Evolutionary conservation across 352 stramenopile genomes (phyloP).

Genomic region (Phytophthora kernoviae): DNA sequence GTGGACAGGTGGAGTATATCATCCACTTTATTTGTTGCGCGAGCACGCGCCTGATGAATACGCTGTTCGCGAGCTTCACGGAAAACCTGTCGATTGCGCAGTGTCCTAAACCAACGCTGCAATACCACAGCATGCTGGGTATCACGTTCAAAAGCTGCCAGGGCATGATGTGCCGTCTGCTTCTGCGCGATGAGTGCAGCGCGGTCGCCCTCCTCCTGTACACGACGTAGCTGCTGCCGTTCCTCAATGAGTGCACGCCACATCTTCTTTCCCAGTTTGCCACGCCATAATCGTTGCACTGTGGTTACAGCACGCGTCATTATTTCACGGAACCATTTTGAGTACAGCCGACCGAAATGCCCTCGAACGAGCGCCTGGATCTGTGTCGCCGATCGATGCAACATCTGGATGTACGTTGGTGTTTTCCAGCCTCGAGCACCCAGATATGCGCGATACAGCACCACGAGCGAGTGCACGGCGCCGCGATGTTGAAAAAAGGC

Average conservation of each 20-base stretch:
- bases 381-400: conserved; percentile 42
- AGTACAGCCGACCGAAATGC: conserved; percentile 44
- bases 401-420: conserved; percentile 49
- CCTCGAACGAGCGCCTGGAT: conserved; percentile 73
- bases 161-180: conserved; percentile 59
- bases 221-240: conserved; percentile 42
- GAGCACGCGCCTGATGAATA: conserved; percentile 15
- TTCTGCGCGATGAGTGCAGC: conserved; percentile 62
- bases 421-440: conserved; percentile 58
- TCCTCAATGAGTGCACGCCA: conserved; percentile 62
- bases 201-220: conserved; percentile 65
- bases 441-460: conserved; percentile 55
- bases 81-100: conserved; percentile 67
- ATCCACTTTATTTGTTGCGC: conserved; percentile 42
- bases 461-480: conserved; percentile 50
- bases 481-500: conserved; percentile 63
- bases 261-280: conserved; percentile 54
- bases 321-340: conserved; percentile 31
- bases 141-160: conserved; percentile 53
- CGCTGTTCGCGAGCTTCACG: conserved; percentile 35
- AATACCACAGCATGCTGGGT: conserved; percentile 44
- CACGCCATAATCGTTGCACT: conserved; percentile 69
- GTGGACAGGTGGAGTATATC: conserved; percentile 36
- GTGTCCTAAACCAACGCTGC: conserved; percentile 67
- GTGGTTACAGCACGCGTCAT: conserved; percentile 36